Percentiles rank a stretch among this genome's conserved stretches.
phyloP scores from a whole-genome alignment of 2,329 filamentous ascomycete genomes.

The Pseudogymnoascus sp. region DNA sequence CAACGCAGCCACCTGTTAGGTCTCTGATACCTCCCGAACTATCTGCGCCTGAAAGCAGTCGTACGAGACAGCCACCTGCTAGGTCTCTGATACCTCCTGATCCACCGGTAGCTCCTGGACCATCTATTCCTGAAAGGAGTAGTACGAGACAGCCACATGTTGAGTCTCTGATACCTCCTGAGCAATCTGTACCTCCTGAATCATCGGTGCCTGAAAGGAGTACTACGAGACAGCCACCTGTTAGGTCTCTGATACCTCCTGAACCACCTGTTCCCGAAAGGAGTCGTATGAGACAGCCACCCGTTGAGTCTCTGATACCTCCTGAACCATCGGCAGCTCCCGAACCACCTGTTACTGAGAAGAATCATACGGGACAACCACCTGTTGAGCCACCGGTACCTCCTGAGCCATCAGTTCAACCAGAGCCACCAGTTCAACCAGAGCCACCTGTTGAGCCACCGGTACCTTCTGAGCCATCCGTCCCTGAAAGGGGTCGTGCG shows the following conservation, averaged over 20 bases:
- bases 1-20: neutral
- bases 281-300: no score
- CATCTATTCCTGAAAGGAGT: no score
- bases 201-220: no score
- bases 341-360: no score
- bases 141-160: neutral
- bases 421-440: no score
- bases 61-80: neutral
- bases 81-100: neutral
- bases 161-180: neutral
- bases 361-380: neutral
- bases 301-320: neutral
- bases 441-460: neutral
- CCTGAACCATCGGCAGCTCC: no score
- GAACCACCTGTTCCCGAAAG: no score
- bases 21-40: neutral
- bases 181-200: neutral
- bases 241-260: neutral
- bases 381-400: neutral
- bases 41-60: no score
- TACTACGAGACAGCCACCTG: neutral
- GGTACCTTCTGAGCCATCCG: neutral
- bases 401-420: neutral
- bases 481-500: neutral
- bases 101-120: no score